Percentiles rank a stretch among this genome's conserved stretches.
Conservation (phyloP, 2,329 filamentous ascomycete genomes). For the Herpotrichia juniperi region DNA sequence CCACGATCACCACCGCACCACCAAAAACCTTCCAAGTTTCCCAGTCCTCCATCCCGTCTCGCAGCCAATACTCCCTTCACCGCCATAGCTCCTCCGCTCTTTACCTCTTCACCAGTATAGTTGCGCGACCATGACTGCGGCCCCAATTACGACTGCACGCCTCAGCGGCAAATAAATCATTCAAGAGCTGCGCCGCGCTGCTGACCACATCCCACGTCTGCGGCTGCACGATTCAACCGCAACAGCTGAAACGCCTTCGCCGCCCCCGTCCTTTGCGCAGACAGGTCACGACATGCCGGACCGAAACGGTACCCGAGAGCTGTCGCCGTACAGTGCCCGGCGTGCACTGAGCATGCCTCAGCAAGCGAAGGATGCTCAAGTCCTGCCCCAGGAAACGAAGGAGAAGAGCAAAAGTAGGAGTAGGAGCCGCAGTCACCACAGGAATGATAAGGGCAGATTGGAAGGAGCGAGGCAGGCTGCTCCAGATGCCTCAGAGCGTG, state of each 20-base stretch:
- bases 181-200: not conserved
- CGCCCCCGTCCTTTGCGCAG: slow-evolving; percentile 7
- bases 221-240: slow-evolving; percentile 4
- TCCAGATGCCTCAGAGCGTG: not conserved
- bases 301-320: slow-evolving; percentile 23
- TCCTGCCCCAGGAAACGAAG: slow-evolving; percentile 12
- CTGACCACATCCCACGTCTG: slow-evolving; percentile 3
- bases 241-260: slow-evolving; percentile 12
- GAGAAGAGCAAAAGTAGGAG: slow-evolving; percentile 20
- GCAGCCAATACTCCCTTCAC: not conserved
- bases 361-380: slow-evolving; percentile 24
- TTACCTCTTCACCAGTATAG: not conserved
- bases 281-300: slow-evolving; percentile 6
- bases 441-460: slow-evolving; percentile 1
- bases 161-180: not conserved
- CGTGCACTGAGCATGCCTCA: slow-evolving; percentile 30
- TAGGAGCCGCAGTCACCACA: slow-evolving; percentile 14
- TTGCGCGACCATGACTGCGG: not conserved
- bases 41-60: not conserved
- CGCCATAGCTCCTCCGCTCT: not conserved
- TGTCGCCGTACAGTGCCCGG: slow-evolving; percentile 40
- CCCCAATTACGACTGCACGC: not conserved
- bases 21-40: not conserved
- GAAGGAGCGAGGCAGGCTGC: not conserved
- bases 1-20: not conserved